These are phyloP conservation scores for Pisolithus albus DNA, from an alignment of 768 basidiomycete genomes.

Conservation along the genomic window DNA sequence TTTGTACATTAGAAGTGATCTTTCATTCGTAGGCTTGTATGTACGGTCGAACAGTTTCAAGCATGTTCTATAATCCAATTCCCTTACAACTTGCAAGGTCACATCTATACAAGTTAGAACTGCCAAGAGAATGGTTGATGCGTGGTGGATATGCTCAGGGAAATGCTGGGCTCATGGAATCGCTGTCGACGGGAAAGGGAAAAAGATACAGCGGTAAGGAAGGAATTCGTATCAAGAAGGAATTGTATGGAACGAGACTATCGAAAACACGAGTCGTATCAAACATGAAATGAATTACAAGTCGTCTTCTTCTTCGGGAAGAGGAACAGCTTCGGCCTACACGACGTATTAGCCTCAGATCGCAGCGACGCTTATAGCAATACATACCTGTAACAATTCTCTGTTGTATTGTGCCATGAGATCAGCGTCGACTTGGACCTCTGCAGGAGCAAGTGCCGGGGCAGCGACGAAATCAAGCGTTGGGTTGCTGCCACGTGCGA, in stretches of 20 bases:
- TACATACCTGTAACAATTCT: conserved; percentile 63
- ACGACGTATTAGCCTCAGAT: conserved; percentile 8
- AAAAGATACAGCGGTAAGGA: conserved; percentile 10
- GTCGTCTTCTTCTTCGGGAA: conserved; percentile 96
- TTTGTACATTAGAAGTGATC: no score
- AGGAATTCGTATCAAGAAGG: conserved; percentile 14
- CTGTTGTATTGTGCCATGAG: conserved; percentile 73
- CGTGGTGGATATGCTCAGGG: conserved; percentile 18
- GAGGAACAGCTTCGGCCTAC: conserved; percentile 84
- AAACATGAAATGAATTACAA: conserved; percentile 38
- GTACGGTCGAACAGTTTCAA: neutral
- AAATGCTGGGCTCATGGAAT: conserved; percentile 14
- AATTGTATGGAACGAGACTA: conserved; percentile 16
- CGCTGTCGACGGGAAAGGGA: conserved; percentile 16
- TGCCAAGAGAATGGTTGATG: conserved; percentile 13
- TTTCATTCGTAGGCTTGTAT: no score
- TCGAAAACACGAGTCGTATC: conserved; percentile 13
- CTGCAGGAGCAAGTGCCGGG: conserved; percentile 90
- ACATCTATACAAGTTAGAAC: conserved; percentile 1
- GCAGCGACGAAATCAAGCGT: conserved; percentile 93
- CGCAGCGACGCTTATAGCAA: neutral
- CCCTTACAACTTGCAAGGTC: conserved; percentile 1
- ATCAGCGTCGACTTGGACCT: conserved; percentile 72
- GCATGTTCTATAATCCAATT: conserved; percentile 3
- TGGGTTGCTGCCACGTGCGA: conserved; percentile 53